phyloP scores from a whole-genome alignment of 2,329 filamentous ascomycete genomes.

The Malbranchea zuffiana region DNA sequence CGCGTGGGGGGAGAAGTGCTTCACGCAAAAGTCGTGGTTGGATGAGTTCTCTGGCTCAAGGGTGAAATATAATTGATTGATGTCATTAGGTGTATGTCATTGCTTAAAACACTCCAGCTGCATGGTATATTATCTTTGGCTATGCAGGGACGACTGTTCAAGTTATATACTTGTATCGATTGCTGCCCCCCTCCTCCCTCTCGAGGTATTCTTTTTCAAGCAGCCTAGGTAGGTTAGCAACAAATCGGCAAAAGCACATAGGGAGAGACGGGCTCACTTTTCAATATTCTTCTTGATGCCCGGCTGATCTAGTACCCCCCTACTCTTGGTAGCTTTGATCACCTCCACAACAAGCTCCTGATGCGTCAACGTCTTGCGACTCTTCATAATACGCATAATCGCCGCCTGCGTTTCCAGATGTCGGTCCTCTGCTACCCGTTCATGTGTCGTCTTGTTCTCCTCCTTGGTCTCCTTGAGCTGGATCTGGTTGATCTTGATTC shows the following conservation, averaged over 20 bases:
- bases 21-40: too few species aligned
- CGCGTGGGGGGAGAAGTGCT: too few species aligned
- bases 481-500: conserved; percentile 98
- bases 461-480: conserved; percentile 92
- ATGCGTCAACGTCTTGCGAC: conserved; percentile 74
- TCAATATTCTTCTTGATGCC: conserved; percentile 98
- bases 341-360: conserved; percentile 83
- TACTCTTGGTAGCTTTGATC: conserved; percentile 75
- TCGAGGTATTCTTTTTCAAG: conserved; percentile 94
- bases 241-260: conserved; percentile 10
- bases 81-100: too few species aligned
- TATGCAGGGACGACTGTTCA: not conserved
- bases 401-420: conserved; percentile 96
- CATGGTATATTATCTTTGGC: not conserved
- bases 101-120: too few species aligned
- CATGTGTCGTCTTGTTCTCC: conserved; percentile 89
- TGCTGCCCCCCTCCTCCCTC: conserved; percentile 50
- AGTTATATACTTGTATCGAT: conserved; percentile 58
- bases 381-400: conserved; percentile 96
- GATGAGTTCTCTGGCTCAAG: too few species aligned
- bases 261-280: conserved; percentile 47
- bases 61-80: too few species aligned
- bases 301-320: conserved; percentile 71
- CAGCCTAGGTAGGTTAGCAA: conserved; percentile 44
- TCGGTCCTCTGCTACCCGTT: conserved; percentile 75